These are phyloP conservation scores for Aspergillus ellipticus DNA, from an alignment of 495 filamentous ascomycete genomes.

Conservation along the genomic window DNA sequence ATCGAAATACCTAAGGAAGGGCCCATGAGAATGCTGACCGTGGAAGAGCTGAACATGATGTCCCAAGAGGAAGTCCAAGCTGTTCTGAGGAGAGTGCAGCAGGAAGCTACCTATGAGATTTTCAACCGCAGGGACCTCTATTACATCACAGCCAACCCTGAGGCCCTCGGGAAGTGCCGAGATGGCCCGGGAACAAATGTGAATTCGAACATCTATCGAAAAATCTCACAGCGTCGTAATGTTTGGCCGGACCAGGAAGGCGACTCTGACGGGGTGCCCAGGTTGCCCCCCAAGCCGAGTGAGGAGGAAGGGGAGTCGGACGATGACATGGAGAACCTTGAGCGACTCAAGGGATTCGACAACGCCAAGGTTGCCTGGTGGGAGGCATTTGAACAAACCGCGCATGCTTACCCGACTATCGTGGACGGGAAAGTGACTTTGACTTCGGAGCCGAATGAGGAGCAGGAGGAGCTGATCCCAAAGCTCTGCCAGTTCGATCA, in stretches of 20 bases:
- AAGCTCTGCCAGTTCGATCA: neutral
- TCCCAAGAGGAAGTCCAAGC: constrained; percentile 1
- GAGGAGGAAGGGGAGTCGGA: neutral
- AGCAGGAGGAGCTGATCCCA: constrained; percentile 6
- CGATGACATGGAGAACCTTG: neutral
- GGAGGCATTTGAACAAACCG: constrained; percentile 13
- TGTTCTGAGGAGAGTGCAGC: constrained; percentile 12
- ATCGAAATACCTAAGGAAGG: no score
- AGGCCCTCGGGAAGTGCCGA: constrained; percentile 17
- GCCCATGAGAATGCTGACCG: no score
- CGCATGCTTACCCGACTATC: constrained; percentile 14
- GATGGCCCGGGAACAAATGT: constrained; percentile 22
- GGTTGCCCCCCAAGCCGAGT: neutral
- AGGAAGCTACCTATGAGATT: constrained; percentile 12
- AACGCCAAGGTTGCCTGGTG: constrained; percentile 5
- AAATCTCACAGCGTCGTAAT: constrained; percentile 10
- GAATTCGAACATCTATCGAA: constrained; percentile 11
- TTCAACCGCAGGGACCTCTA: constrained; percentile 12
- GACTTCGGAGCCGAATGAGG: constrained; percentile 6
- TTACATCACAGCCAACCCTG: constrained; percentile 11
- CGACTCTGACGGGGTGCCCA: neutral
- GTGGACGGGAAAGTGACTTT: constrained; percentile 14
- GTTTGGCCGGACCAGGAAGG: neutral
- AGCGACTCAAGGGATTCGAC: neutral
- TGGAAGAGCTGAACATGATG: no score